phyloP scores from a whole-genome alignment of 2,329 filamentous ascomycete genomes.

The Colletotrichum filicis region DNA sequence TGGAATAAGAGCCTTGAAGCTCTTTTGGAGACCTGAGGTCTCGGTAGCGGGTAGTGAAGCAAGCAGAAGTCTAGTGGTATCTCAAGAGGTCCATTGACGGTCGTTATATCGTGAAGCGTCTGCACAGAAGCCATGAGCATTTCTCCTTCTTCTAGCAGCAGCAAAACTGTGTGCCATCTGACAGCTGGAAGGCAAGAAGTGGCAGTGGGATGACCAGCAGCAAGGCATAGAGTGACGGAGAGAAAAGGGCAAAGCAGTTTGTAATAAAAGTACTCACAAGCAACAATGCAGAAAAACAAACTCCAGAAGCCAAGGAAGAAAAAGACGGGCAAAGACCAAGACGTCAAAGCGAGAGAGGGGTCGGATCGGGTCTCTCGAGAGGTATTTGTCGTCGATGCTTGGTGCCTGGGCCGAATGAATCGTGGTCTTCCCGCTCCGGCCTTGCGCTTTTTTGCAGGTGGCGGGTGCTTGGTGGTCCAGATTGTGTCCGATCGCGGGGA shows the following conservation, averaged over 20 bases:
- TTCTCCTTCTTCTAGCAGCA: neutral
- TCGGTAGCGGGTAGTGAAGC: neutral
- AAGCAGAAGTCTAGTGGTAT: conserved; percentile 47
- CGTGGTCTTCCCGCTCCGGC: conserved; percentile 3
- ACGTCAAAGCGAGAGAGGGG: conserved; percentile 23
- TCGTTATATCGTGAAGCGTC: conserved; percentile 44
- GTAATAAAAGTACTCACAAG: conserved; percentile 20
- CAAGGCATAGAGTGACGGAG: neutral
- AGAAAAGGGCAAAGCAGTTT: neutral
- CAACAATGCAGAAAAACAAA: conserved; percentile 34
- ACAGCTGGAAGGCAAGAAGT: neutral
- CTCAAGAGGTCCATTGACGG: conserved; percentile 47
- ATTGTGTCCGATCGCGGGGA: conserved; percentile 14
- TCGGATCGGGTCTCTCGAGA: neutral
- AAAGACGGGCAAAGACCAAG: conserved; percentile 7
- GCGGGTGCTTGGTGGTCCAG: neutral
- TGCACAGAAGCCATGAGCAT: conserved; percentile 23
- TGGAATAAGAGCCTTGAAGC: neutral
- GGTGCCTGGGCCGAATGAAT: neutral
- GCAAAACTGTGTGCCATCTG: neutral
- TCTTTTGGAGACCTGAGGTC: neutral
- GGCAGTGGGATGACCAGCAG: neutral
- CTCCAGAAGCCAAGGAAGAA: conserved; percentile 31
- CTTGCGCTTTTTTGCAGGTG: conserved; percentile 22
- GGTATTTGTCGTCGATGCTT: conserved; percentile 15